Evolutionary conservation across 306 rosid species (phyloP), one percentile per base, ranked within the genome.

Genomic region (Oxytropis ochrocephala): DNA sequence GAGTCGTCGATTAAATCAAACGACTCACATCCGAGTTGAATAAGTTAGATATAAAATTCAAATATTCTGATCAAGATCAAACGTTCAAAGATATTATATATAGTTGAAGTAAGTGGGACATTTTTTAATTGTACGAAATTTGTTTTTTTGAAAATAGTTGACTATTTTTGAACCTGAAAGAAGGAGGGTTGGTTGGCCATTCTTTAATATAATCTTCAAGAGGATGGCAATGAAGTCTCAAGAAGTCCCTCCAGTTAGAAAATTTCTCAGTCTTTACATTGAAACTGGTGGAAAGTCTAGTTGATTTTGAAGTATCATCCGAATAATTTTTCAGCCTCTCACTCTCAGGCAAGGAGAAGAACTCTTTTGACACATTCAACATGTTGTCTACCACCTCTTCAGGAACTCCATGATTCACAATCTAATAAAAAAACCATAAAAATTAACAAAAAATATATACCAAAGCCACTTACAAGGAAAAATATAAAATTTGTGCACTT

Each of bases 201-300:
- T 90, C 92, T 0, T 79, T 85, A 11, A 79, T 67, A 64, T 78
- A 94, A 55, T 90, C 79, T 14, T 87, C 79, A 5, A 94, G 70
- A 35, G 98, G 98, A 36, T 90, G 67, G 36, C 96, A 94, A 35
- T 87, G 92, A 41, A 94, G 96, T 65, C 98, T 79, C 8, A 94
- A 89, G 69, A 65, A 94, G 38, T 94, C 98, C 24, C 98, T 90
- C 98, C 96, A 94, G 30, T 88, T 94, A 16, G 88, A 79, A 14
- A 88, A 81, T 6, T 75, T 77, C 69, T 90, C 97, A 7, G 89
- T 94, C 1, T 74, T 87, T 0, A 94, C 82, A 32, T 94, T 90
- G 68, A 90, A 94, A 82, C 98, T 94, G 0, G 98, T 90, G 0
- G 97, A 94, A 4, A 94, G 85, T 48, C 97, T 90, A 11, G 83